Conservation (phyloP, 202 grass and related monocot genomes). For the Schoenoplectus triqueter region DNA sequence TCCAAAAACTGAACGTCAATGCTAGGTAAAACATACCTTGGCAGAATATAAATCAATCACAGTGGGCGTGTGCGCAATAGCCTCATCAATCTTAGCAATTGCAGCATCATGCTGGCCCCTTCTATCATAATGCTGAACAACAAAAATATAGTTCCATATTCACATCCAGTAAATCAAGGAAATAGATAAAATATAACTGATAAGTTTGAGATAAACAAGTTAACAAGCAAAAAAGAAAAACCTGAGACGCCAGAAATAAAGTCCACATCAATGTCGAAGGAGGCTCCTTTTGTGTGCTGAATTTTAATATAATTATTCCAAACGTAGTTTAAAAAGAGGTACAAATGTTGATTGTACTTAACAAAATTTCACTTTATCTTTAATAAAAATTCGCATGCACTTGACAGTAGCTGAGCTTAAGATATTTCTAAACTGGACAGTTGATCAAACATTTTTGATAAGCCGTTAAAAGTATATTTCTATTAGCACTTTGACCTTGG, state of each 20-base stretch:
- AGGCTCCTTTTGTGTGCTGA: conserved; percentile 78
- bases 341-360: conserved; percentile 4
- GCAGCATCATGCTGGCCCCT: conserved; percentile 74
- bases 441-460: no score
- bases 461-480: no score
- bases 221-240: conserved; percentile 43
- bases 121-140: conserved; percentile 94
- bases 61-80: conserved; percentile 93
- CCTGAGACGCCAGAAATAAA: conserved; percentile 94
- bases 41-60: conserved; percentile 97
- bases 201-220: conserved; percentile 40
- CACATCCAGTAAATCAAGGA: conserved; percentile 23
- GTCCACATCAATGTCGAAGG: conserved; percentile 96
- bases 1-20: neutral
- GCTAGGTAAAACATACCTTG: conserved; percentile 57
- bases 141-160: conserved; percentile 23
- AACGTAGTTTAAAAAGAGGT: conserved; percentile 13
- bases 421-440: neutral
- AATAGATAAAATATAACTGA: conserved; percentile 12
- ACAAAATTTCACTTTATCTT: neutral
- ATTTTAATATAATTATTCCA: conserved; percentile 27
- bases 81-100: conserved; percentile 91
- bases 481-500: neutral
- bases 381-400: neutral
- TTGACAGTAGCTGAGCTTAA: neutral